Conservation (phyloP, 208 protist species). For the Crithidia sp. region DNA sequence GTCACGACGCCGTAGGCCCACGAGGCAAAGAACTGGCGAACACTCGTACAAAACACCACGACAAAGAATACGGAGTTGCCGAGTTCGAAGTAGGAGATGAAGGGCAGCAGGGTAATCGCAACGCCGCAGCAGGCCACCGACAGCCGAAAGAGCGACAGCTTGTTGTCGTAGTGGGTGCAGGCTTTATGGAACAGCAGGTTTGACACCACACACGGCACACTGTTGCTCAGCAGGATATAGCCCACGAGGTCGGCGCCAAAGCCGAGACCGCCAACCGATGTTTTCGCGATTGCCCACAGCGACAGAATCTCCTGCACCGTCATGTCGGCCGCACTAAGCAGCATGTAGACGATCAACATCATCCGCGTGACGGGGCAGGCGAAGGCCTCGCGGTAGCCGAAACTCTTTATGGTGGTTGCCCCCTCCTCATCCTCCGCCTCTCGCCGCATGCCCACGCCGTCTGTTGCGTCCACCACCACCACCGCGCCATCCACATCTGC, state of each 20-base stretch:
- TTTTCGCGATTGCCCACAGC: conserved; percentile 59
- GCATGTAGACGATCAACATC: conserved; percentile 64
- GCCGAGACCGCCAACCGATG: conserved; percentile 44
- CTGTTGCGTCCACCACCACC: neutral
- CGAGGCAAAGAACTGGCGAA: conserved; percentile 49
- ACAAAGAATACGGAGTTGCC: conserved; percentile 16
- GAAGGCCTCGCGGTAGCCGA: conserved; percentile 66
- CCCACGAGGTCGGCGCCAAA: conserved; percentile 42
- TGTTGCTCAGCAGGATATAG: conserved; percentile 49
- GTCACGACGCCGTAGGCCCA: conserved; percentile 62
- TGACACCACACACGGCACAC: conserved; percentile 47
- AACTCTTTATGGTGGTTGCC: conserved; percentile 22
- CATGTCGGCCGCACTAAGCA: conserved; percentile 51
- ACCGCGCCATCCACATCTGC: neutral
- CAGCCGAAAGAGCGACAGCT: conserved; percentile 52
- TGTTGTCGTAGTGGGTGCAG: conserved; percentile 37
- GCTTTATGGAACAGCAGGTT: conserved; percentile 55
- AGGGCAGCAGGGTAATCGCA: conserved; percentile 14
- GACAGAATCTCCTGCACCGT: conserved; percentile 46
- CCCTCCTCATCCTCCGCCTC: neutral
- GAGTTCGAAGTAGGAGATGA: conserved; percentile 30
- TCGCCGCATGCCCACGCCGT: too few species aligned
- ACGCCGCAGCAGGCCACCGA: conserved; percentile 20
- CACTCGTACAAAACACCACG: conserved; percentile 39
- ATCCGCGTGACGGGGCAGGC: conserved; percentile 34